Conservation (phyloP, 768 basidiomycete genomes). For the Galerina sulciceps region DNA sequence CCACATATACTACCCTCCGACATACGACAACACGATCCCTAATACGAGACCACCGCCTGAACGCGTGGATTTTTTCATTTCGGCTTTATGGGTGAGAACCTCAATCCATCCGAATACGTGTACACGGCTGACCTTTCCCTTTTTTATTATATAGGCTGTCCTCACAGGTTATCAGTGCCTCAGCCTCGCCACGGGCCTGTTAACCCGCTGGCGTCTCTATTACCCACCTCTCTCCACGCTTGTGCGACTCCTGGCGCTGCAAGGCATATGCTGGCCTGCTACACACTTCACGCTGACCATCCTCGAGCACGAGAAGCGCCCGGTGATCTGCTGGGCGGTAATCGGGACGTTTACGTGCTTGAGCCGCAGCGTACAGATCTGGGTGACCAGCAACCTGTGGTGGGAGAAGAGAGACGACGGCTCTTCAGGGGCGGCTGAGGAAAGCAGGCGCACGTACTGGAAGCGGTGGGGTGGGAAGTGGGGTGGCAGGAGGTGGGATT, state of each 20-base stretch:
- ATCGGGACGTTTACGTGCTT: slow-evolving; percentile 89
- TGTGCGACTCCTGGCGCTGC: slow-evolving; percentile 89
- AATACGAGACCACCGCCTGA: slow-evolving; percentile 42
- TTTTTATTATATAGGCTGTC: slow-evolving; percentile 43
- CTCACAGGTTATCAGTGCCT: slow-evolving; percentile 92
- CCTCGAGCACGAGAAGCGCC: slow-evolving; percentile 69
- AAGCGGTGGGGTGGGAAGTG: slow-evolving; percentile 51
- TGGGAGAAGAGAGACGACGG: slow-evolving; percentile 40
- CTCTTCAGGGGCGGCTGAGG: neutral
- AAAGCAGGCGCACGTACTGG: slow-evolving; percentile 29
- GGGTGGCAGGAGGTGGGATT: slow-evolving; percentile 79
- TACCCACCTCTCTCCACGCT: slow-evolving; percentile 88
- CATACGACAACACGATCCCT: neutral
- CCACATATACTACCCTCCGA: slow-evolving; percentile 50
- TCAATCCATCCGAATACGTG: slow-evolving; percentile 1
- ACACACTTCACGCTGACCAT: slow-evolving; percentile 84
- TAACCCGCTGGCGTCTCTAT: slow-evolving; percentile 89
- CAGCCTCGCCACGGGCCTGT: slow-evolving; percentile 83
- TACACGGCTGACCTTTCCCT: neutral
- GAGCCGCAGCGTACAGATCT: slow-evolving; percentile 85
- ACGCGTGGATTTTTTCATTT: slow-evolving; percentile 67
- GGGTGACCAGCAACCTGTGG: slow-evolving; percentile 92
- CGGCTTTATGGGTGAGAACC: slow-evolving; percentile 69
- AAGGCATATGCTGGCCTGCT: slow-evolving; percentile 96
- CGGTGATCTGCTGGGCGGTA: slow-evolving; percentile 87